Conservation (phyloP, 345 rosid species). For the Draba incana region DNA sequence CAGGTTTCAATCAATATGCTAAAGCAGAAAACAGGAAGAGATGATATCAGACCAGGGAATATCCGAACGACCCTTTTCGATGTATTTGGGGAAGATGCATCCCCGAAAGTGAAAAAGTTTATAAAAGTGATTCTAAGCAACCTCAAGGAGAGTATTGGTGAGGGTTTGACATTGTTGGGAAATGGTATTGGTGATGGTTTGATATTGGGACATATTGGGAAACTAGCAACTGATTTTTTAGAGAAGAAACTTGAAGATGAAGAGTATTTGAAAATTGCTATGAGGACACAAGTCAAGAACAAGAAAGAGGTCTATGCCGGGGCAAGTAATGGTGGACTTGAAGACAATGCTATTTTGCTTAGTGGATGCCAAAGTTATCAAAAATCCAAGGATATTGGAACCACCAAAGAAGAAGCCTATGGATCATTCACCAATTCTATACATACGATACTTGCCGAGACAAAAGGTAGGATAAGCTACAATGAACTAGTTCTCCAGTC, state of each 20-base stretch:
- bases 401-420: too few relatives aligned
- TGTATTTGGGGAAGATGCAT: conserved; percentile 78
- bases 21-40: conserved; percentile 75
- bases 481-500: too few relatives aligned
- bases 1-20: conserved; percentile 72
- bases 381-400: too few relatives aligned
- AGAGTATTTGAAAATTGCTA: conserved; percentile 6
- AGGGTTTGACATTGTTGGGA: conserved; percentile 57
- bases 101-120: conserved; percentile 92
- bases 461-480: too few relatives aligned
- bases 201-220: conserved; percentile 61
- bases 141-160: conserved; percentile 39
- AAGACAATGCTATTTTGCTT: conserved; percentile 43
- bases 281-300: conserved; percentile 11
- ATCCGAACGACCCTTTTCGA: conserved; percentile 76
- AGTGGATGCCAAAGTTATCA: too few relatives aligned
- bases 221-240: background rate
- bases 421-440: too few relatives aligned
- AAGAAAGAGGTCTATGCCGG: conserved; percentile 78
- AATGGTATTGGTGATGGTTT: conserved; percentile 36
- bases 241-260: conserved; percentile 1
- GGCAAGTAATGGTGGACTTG: conserved; percentile 47
- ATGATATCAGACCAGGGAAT: conserved; percentile 75
- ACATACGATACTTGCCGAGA: too few relatives aligned
- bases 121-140: conserved; percentile 72